Conservation (phyloP, 345 rosid species). For the Gossypioides kirkii region DNA sequence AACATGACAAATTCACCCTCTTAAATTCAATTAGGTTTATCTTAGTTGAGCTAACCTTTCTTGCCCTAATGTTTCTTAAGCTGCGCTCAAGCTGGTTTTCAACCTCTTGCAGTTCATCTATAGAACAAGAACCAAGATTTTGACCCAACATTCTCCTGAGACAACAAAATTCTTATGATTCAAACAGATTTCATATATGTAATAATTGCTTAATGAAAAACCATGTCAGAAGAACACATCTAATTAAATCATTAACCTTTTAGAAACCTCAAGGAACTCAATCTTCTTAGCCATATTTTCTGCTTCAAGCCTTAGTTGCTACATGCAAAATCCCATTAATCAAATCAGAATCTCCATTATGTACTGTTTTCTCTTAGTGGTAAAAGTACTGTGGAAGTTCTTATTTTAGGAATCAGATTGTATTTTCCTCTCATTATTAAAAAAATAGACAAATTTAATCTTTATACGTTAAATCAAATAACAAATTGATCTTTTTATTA, state of each 20-base stretch:
- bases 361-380: no score
- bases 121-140: conserved; percentile 34
- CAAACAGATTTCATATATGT: not conserved
- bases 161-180: conserved; percentile 3
- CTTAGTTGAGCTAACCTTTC: conserved; percentile 37
- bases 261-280: conserved; percentile 43
- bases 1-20: not conserved
- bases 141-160: conserved; percentile 57
- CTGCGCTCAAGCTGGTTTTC: conserved; percentile 43
- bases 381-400: no score
- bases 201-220: not conserved
- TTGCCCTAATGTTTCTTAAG: conserved; percentile 42
- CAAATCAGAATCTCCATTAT: not conserved
- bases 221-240: not conserved
- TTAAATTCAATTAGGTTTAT: not conserved
- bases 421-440: no score
- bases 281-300: conserved; percentile 38
- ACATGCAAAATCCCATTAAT: conserved; percentile 18
- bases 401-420: no score
- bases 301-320: conserved; percentile 43
- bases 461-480: no score
- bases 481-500: no score
- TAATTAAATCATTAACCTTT: conserved; percentile 38
- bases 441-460: no score
- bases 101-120: conserved; percentile 40